phyloP scores from a whole-genome alignment of 768 basidiomycete species.

The Dendrothele bispora region DNA sequence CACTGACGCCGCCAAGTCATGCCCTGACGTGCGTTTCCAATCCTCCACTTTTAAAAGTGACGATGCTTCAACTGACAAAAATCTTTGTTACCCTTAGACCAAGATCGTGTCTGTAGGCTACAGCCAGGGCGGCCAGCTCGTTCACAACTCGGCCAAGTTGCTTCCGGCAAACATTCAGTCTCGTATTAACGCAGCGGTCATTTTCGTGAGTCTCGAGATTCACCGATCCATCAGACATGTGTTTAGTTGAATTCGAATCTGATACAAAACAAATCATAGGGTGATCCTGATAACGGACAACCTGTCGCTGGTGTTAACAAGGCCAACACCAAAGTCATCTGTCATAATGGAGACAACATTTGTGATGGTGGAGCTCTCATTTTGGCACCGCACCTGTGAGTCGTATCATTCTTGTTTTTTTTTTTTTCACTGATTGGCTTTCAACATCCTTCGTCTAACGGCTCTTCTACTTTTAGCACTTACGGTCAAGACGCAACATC shows the following conservation, averaged over 20 bases:
- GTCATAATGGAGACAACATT: neutral
- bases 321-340: neutral
- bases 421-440: no score
- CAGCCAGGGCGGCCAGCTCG: conserved; percentile 19
- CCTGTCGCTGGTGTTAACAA: conserved; percentile 11
- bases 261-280: neutral
- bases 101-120: conserved; percentile 16
- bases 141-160: conserved; percentile 17
- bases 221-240: neutral
- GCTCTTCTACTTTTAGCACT: neutral
- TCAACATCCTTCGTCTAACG: neutral
- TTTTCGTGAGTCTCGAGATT: conserved; percentile 17
- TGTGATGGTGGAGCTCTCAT: conserved; percentile 10
- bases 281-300: neutral
- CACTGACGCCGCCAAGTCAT: conserved; percentile 15
- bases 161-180: conserved; percentile 9
- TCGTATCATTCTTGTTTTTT: no score
- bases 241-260: neutral
- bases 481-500: neutral
- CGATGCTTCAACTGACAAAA: neutral
- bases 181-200: conserved; percentile 18
- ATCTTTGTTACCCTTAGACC: conserved; percentile 1
- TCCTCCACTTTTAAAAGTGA: neutral
- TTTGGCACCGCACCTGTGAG: neutral
- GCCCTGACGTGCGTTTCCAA: conserved; percentile 10